Evolutionary conservation across 441 rosid species (phyloP), one percentile per base, ranked within the genome.

Genomic region (Jatropha multifida): DNA sequence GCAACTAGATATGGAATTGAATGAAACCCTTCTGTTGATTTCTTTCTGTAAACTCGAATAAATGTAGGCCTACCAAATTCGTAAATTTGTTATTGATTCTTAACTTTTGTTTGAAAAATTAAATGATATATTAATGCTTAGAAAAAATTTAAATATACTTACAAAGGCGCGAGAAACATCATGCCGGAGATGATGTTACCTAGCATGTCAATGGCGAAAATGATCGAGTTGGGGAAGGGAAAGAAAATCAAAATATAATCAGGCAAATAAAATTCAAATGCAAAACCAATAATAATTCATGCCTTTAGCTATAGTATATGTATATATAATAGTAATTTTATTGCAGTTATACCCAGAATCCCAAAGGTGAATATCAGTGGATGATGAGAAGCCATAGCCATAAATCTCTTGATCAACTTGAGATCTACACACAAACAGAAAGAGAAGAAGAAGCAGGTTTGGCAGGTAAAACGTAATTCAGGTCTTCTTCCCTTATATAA

Each of bases 21-120:
- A 10, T 74, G 71, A 26, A 74, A 74, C 8, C 77, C 64, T 74
- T 65, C 77, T 4, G 77, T 74, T 65, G 71, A 74, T 74, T 74
- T 74, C 64, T 54, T 74, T 26, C 13, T 74, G 20, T 54, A 51
- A 8, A 74, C 71, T 61, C 77, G 23, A 55, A 65, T 6, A 38
- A 74, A 74, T 20, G 77, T 74, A 17, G 71, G 71, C 64, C 77
- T 74, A 69, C 59, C 17, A 14, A n/a, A 7, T 14, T 17, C 32
- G 32, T 44, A 44, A 44, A 44, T 44, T 7, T 44, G 10, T 32
- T 32, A 32, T 32, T 32, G 32, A 32, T 32, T 27, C 32, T 27
- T 32, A 32, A 32, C 32, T 32, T 32, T 32, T 32, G 2, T 32
- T 32, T 32, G 32, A 32, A 51, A 51, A 51, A 12, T 12, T 15